These are phyloP conservation scores for Macrophomina tecta DNA, from an alignment of 2,329 filamentous ascomycete species.

Conservation along the genomic window DNA sequence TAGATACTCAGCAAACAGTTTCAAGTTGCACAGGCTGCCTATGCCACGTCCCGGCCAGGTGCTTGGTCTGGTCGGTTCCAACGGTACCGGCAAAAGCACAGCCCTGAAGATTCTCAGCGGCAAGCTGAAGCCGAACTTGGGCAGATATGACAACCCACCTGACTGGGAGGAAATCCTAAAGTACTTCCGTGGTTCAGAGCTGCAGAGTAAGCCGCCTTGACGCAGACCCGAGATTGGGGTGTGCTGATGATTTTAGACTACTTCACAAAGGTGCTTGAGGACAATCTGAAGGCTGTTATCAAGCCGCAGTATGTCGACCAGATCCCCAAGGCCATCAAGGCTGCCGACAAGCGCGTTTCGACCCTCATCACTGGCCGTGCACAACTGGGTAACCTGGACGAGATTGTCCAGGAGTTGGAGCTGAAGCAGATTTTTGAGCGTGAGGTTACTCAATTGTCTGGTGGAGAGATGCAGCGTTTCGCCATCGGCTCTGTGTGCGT, in stretches of 20 bases:
- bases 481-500: slow-evolving; percentile 96
- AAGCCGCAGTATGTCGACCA: slow-evolving; percentile 99
- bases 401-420: slow-evolving; percentile 85
- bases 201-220: slow-evolving; percentile 75
- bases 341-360: slow-evolving; percentile 78
- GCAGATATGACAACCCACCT: slow-evolving; percentile 91
- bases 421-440: slow-evolving; percentile 88
- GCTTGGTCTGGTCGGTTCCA: slow-evolving; percentile 94
- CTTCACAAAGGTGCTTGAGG: slow-evolving; percentile 97
- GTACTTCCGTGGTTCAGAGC: slow-evolving; percentile 95
- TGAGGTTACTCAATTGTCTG: slow-evolving; percentile 87
- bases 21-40: slow-evolving; percentile 96
- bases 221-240: background rate
- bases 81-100: slow-evolving; percentile 99
- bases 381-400: slow-evolving; percentile 78
- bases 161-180: slow-evolving; percentile 99
- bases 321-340: slow-evolving; percentile 89
- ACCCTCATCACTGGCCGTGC: slow-evolving; percentile 77
- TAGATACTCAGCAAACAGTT: slow-evolving; percentile 98
- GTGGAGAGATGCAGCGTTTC: slow-evolving; percentile 97
- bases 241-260: slow-evolving; percentile 69
- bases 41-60: slow-evolving; percentile 96
- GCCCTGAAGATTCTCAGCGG: slow-evolving; percentile 97
- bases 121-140: slow-evolving; percentile 97
- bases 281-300: slow-evolving; percentile 95